Percentiles rank a stretch among this genome's conserved stretches.
Conservation (phyloP, 371 early-diverging fungal species). For the Mortierella sp. region DNA sequence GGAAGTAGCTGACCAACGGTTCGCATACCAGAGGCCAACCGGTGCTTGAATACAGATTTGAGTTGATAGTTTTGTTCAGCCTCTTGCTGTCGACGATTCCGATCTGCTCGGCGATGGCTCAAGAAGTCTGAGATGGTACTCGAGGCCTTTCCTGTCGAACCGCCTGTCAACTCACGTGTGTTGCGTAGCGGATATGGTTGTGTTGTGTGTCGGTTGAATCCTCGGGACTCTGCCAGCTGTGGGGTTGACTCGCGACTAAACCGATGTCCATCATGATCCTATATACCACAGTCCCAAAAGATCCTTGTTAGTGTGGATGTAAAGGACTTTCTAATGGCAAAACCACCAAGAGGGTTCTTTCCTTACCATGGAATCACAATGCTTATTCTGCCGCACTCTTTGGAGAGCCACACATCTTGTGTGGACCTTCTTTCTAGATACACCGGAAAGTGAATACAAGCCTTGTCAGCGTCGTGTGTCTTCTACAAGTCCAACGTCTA, state of each 20-base stretch:
- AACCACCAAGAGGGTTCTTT: no score
- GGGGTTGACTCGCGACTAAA: not conserved
- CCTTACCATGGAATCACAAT: not conserved
- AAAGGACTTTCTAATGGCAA: not conserved
- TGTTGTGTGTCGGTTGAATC: not conserved
- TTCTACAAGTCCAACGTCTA: no score
- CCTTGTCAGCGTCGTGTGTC: no score
- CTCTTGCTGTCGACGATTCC: constrained; percentile 9
- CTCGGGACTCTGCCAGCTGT: not conserved
- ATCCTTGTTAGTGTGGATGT: not conserved
- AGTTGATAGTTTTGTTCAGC: constrained; percentile 32
- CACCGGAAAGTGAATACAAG: not conserved
- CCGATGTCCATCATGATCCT: not conserved
- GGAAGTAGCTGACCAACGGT: constrained; percentile 42
- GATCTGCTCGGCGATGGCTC: constrained; percentile 13
- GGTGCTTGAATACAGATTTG: constrained; percentile 46
- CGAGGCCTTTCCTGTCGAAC: not conserved
- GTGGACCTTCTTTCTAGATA: constrained; percentile 25
- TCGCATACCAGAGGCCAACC: constrained; percentile 31
- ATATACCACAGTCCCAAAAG: not conserved
- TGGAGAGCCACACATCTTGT: constrained; percentile 30
- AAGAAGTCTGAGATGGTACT: constrained; percentile 22
- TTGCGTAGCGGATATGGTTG: constrained; percentile 6
- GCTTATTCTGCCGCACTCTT: constrained; percentile 10
- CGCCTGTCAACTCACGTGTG: not conserved